Percentiles rank a stretch among this genome's conserved stretches.
These are phyloP conservation scores for Cucurbita argyrosperma DNA, from an alignment of 306 rosid genomes.

Conservation along the genomic window DNA sequence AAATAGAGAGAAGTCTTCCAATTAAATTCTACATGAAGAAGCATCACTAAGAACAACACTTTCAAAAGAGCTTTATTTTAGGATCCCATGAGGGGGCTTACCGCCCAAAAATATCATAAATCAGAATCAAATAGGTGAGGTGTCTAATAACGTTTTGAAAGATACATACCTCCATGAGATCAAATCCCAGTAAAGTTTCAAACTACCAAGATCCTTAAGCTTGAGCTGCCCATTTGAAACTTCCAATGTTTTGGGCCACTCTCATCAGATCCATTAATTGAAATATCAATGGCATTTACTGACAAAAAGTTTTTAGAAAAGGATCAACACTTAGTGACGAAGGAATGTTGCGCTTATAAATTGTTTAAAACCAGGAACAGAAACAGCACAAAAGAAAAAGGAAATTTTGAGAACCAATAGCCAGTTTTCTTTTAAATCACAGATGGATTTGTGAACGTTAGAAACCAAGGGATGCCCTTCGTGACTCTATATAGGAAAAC, in stretches of 20 bases:
- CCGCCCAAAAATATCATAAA: not conserved
- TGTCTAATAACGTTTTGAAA: not conserved
- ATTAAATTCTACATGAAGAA: not conserved
- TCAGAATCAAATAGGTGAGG: not conserved
- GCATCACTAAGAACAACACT: not conserved
- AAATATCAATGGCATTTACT: not conserved
- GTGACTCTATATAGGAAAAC: not conserved
- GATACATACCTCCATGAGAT: not conserved
- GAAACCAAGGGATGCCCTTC: not conserved
- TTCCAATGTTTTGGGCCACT: not conserved
- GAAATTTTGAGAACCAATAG: not conserved
- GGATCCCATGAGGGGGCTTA: not conserved
- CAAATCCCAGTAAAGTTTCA: not conserved
- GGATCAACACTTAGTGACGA: not conserved
- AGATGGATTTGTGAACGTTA: not conserved
- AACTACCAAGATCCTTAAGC: not conserved
- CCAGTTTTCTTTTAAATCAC: not conserved
- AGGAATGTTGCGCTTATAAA: not conserved
- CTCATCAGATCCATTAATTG: not conserved
- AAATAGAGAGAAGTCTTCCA: not conserved
- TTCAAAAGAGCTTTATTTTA: not conserved
- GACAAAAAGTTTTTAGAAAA: not conserved
- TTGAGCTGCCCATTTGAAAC: not conserved
- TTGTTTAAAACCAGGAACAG: not conserved
- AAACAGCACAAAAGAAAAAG: not conserved